Evolutionary conservation across 1,284 basidiomycete species (phyloP).

Genomic region (Nidula niveotomentosa): DNA sequence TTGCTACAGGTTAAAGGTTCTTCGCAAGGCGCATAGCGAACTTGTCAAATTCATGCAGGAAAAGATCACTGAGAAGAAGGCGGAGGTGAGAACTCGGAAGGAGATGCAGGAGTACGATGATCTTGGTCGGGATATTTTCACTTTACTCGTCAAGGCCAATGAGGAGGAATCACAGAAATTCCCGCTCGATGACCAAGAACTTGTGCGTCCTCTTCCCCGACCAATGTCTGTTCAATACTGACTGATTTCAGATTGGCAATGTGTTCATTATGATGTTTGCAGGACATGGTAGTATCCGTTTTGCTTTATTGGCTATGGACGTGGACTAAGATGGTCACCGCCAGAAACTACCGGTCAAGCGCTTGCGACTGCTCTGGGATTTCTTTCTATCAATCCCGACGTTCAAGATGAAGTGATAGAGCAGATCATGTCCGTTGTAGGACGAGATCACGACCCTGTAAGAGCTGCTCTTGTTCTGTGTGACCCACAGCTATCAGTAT

Average conservation of each 20-base stretch:
- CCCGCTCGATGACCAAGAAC: conserved; percentile 42
- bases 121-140: conserved; percentile 38
- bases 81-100: conserved; percentile 21
- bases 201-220: conserved; percentile 27
- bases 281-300: conserved; percentile 43
- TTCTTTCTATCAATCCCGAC: conserved; percentile 39
- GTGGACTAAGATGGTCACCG: conserved; percentile 14
- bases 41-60: conserved; percentile 40
- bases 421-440: conserved; percentile 41
- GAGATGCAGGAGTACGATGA: conserved; percentile 6
- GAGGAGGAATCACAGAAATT: conserved; percentile 44
- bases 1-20: conserved; percentile 10
- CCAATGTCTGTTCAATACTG: neutral
- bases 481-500: neutral
- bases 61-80: conserved; percentile 35
- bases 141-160: conserved; percentile 51
- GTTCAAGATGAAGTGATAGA: conserved; percentile 48
- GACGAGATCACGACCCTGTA: conserved; percentile 38
- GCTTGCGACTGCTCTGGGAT: conserved; percentile 45
- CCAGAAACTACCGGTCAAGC: conserved; percentile 52
- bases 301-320: conserved; percentile 17
- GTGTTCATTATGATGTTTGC: conserved; percentile 53
- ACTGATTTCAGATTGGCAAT: conserved; percentile 44
- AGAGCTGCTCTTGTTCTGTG: conserved; percentile 7
- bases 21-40: conserved; percentile 20